Conservation (phyloP, 2,329 filamentous ascomycete genomes). For the Mycosphaerella arachidis region DNA sequence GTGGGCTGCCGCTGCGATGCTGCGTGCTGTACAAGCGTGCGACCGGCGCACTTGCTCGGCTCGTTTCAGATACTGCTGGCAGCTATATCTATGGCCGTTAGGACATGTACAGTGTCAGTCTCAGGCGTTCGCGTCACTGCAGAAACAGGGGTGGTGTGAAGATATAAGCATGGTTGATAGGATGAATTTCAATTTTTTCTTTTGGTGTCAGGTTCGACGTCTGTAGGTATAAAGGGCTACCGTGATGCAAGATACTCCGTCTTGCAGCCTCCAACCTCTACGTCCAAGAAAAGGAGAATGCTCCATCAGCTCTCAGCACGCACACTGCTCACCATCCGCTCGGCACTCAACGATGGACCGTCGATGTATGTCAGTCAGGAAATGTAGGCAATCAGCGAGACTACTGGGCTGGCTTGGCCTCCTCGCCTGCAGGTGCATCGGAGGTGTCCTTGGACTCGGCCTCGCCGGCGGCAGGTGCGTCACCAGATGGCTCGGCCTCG, state of each 20-base stretch:
- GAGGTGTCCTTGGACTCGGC: conserved; percentile 51
- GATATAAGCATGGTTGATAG: neutral
- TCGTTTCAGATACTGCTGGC: neutral
- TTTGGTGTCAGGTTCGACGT: conserved; percentile 16
- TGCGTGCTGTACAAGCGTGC: neutral
- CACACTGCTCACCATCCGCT: conserved; percentile 18
- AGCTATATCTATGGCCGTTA: neutral
- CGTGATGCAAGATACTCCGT: conserved; percentile 20
- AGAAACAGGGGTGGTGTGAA: neutral
- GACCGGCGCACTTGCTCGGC: conserved; percentile 1
- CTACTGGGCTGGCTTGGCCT: conserved; percentile 44
- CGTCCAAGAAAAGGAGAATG: conserved; percentile 24
- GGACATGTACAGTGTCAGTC: neutral
- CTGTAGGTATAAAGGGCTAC: conserved; percentile 23
- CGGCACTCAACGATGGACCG: conserved; percentile 18
- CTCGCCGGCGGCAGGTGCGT: conserved; percentile 40
- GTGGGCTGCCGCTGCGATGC: neutral
- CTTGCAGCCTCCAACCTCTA: conserved; percentile 22
- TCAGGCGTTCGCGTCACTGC: neutral
- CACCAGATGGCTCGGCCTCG: conserved; percentile 78
- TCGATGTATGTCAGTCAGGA: conserved; percentile 21
- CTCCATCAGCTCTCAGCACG: conserved; percentile 22
- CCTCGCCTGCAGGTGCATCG: conserved; percentile 54
- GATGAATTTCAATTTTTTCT: conserved; percentile 16
- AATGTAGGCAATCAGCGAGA: conserved; percentile 11